A percentile compares a stretch with the other conserved stretches of the same genome.
These are phyloP conservation scores for Suillus clintonianus DNA, from an alignment of 768 basidiomycete genomes.

Conservation along the genomic window DNA sequence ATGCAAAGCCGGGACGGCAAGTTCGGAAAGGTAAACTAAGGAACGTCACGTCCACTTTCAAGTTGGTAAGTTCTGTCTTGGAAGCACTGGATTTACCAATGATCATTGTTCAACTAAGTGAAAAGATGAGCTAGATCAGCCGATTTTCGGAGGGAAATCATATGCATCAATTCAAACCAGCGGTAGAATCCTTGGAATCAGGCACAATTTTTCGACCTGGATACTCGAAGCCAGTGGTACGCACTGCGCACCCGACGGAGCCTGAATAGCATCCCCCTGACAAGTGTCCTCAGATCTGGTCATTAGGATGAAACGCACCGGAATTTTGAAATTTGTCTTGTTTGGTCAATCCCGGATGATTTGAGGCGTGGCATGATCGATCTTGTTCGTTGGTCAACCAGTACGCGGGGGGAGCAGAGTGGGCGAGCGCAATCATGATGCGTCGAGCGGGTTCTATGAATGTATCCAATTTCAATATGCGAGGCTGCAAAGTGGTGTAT, in stretches of 20 bases:
- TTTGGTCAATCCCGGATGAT: neutral
- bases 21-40: neutral
- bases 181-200: neutral
- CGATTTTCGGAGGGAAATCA: neutral
- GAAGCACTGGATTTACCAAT: no score
- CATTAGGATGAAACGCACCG: neutral
- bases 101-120: no score
- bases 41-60: neutral
- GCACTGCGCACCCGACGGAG: neutral
- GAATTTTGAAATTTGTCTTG: neutral
- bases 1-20: neutral
- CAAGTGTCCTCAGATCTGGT: neutral
- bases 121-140: neutral
- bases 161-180: neutral
- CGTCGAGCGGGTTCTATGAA: neutral
- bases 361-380: neutral
- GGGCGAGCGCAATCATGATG: no score
- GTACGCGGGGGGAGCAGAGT: neutral
- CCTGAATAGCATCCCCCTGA: neutral
- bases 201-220: neutral
- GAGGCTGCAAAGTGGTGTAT: neutral
- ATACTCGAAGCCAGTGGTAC: neutral
- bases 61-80: no score
- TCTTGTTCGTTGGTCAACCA: neutral
- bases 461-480: neutral